Evolutionary conservation across 2,329 filamentous ascomycete genomes (phyloP).

Genomic region (Hymenoscyphus salicellus): DNA sequence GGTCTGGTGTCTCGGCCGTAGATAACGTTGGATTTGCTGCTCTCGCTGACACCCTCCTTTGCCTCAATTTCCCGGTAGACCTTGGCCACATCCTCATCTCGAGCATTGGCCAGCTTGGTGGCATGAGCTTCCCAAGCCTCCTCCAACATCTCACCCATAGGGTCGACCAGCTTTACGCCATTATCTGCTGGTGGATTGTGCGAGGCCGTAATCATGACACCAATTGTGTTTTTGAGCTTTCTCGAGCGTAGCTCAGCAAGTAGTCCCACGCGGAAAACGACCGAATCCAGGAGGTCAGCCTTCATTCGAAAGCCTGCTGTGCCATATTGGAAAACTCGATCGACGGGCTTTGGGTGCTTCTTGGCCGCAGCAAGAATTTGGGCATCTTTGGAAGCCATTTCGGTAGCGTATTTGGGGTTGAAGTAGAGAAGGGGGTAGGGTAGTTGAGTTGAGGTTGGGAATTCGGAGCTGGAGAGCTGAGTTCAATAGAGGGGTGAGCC

Average conservation of each 20-base stretch:
- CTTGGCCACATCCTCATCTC: slow-evolving; percentile 70
- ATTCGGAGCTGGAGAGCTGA: background rate
- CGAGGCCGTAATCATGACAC: slow-evolving; percentile 93
- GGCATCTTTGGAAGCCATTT: slow-evolving; percentile 21
- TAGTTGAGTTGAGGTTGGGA: slow-evolving; percentile 5
- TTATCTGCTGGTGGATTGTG: slow-evolving; percentile 90
- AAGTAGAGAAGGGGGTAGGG: slow-evolving; percentile 5
- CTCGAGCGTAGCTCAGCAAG: slow-evolving; percentile 84
- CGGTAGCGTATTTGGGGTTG: background rate
- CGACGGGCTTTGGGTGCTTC: slow-evolving; percentile 57
- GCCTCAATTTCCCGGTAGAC: slow-evolving; percentile 74
- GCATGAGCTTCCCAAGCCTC: slow-evolving; percentile 90
- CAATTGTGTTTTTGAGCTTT: slow-evolving; percentile 87
- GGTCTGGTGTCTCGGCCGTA: slow-evolving; percentile 91
- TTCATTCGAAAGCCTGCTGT: slow-evolving; percentile 69
- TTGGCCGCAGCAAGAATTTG: slow-evolving; percentile 59
- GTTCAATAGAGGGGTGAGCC: slow-evolving; percentile 2
- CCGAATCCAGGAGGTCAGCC: slow-evolving; percentile 79
- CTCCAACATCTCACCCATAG: slow-evolving; percentile 96
- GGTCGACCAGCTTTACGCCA: slow-evolving; percentile 93
- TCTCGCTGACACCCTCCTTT: slow-evolving; percentile 67
- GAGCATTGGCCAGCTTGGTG: slow-evolving; percentile 83
- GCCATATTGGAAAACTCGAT: slow-evolving; percentile 60
- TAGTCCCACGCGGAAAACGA: slow-evolving; percentile 88
- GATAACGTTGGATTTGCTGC: slow-evolving; percentile 68